Evolutionary conservation across 2,329 filamentous ascomycete species (phyloP), one percentile per base, ranked within the genome.

Genomic region (Sclerotinia spermophila): DNA sequence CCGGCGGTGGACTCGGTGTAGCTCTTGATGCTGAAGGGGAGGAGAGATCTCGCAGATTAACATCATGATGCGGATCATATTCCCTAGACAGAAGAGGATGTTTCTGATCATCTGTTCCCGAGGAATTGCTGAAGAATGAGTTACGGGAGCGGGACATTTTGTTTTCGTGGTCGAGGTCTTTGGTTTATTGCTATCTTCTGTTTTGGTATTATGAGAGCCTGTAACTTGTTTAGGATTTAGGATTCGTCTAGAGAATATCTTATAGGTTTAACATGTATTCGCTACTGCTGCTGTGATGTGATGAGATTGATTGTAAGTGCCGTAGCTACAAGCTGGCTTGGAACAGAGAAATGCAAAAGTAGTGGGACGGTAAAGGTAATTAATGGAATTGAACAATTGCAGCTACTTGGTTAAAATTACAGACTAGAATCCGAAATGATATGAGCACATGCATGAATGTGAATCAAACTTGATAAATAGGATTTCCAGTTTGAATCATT

Each of bases 61-160:
- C n/a, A 38, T 65, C 68, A 53, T 44, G 35, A 11, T 51, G 45
- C 27, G 45, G 13, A 13, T 65, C 48, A 33, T 53, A 61, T 42
- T 24, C 40, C 19, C 33, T 45, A n/a, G 30, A 48, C 24, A 69
- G 38, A 56, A 69, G 68, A 42, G 55, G 35, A 56, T 69, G 40
- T 8, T 69, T 45, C n/a, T 64, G 66, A 42, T 69, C 48, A 42
- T 65, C 55, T 5, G 55, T 45, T 15, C 33, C 30, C 17, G 66
- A 60, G 27, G 66, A 68, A 33, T 24, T 59, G 38, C 51, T 68
- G 27, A 59, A 68, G 53, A 68, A 68, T 40, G 55, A 65, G 35
- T 40, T 53, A 40, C 62, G 55, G 38, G 66, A 68, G 21, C 42
- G 66, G 40, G 66, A 68, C 66, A 68, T 64, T 69, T 30, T 65